Conservation (phyloP, 169 alveolate genomes). For the Eimeria brunetti region DNA sequence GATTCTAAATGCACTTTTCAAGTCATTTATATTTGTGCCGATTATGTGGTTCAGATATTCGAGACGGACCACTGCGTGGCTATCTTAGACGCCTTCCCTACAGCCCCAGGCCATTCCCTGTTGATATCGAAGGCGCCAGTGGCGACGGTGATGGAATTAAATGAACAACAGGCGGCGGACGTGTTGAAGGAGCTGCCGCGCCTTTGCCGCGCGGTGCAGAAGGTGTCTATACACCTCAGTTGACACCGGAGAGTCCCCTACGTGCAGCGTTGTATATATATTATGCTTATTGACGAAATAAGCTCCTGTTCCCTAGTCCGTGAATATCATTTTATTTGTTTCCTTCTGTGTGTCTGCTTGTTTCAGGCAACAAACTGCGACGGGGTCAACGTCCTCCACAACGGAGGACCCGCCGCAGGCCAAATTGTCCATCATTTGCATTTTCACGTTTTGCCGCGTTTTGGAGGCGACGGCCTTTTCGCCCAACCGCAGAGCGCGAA, state of each 20-base stretch:
- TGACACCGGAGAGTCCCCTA: not conserved
- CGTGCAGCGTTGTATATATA: not conserved
- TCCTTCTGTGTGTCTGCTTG: not conserved
- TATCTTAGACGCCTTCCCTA: constrained; percentile 79
- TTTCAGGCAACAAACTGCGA: constrained; percentile 75
- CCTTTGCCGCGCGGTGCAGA: constrained; percentile 78
- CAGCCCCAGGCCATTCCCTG: constrained; percentile 78
- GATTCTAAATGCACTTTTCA: not conserved
- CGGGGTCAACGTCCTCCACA: constrained; percentile 79
- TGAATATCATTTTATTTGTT: not conserved
- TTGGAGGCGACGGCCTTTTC: constrained; percentile 47
- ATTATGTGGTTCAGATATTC: constrained; percentile 15
- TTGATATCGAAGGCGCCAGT: constrained; percentile 76
- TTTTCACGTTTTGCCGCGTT: constrained; percentile 79
- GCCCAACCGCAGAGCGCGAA: constrained; percentile 60
- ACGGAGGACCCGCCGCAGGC: constrained; percentile 79
- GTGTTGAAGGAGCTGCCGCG: constrained; percentile 75
- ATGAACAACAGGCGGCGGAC: constrained; percentile 72
- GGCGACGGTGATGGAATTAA: constrained; percentile 51
- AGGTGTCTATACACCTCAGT: constrained; percentile 25
- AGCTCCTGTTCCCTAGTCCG: not conserved
- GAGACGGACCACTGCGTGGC: constrained; percentile 78
- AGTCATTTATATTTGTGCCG: not conserved
- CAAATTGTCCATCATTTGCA: constrained; percentile 78
- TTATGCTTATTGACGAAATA: not conserved